phyloP scores from a whole-genome alignment of 2,329 filamentous ascomycete genomes.

The Phialocephala sp. region DNA sequence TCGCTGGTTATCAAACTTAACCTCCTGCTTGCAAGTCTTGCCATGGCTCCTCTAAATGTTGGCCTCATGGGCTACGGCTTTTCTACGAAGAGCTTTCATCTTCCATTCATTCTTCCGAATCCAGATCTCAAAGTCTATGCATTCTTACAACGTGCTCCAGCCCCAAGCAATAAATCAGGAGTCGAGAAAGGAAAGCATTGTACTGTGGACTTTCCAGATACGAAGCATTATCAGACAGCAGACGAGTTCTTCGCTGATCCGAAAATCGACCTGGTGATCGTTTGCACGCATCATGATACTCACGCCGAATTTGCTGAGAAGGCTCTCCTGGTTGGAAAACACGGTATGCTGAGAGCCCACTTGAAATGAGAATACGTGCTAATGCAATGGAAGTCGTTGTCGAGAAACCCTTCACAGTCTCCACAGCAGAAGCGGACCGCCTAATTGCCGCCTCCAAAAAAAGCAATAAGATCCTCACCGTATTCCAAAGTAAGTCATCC shows the following conservation, averaged over 20 bases:
- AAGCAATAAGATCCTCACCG: constrained; percentile 43
- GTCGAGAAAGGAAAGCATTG: constrained; percentile 49
- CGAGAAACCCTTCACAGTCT: constrained; percentile 44
- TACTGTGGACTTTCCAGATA: constrained; percentile 53
- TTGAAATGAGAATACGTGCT: background rate
- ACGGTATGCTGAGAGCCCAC: constrained; percentile 40
- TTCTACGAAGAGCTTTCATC: constrained; percentile 54
- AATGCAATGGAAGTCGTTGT: background rate
- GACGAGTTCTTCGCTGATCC: constrained; percentile 45
- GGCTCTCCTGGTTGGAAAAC: constrained; percentile 44
- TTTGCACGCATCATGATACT: constrained; percentile 43
- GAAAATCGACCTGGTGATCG: constrained; percentile 44
- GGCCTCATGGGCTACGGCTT: constrained; percentile 58
- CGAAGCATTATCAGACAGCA: constrained; percentile 44
- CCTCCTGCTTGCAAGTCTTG: background rate
- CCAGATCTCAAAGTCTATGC: constrained; percentile 53
- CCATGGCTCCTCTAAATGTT: constrained; percentile 49
- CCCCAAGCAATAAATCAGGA: constrained; percentile 40
- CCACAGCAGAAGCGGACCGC: constrained; percentile 42
- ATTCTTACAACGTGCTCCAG: constrained; percentile 54
- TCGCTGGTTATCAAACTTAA: too few relatives aligned
- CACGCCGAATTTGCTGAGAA: constrained; percentile 44
- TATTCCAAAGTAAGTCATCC: constrained; percentile 44
- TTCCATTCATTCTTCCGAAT: constrained; percentile 56
- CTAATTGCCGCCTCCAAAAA: constrained; percentile 43